phyloP scores from a whole-genome alignment of 2,329 filamentous ascomycete genomes.

The Pseudogymnoascus sp. region DNA sequence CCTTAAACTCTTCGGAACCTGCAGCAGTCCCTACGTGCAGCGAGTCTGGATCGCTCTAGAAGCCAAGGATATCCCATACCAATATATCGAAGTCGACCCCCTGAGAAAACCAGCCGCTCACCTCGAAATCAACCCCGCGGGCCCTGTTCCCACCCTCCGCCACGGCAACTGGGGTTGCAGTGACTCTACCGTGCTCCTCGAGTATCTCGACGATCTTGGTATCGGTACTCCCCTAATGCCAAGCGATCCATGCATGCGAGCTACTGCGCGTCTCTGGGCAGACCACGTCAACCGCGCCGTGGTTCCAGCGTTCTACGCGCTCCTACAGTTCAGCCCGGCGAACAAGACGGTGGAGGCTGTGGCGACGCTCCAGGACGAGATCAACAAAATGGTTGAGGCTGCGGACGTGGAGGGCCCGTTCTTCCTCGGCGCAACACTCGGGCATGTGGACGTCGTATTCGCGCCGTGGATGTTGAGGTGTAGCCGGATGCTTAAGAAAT shows the following conservation, averaged over 20 bases:
- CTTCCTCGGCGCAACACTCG: slow-evolving; percentile 30
- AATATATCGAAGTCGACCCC: slow-evolving; percentile 80
- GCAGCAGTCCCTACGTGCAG: slow-evolving; percentile 68
- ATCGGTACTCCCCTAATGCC: slow-evolving; percentile 56
- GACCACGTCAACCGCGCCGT: slow-evolving; percentile 67
- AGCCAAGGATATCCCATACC: slow-evolving; percentile 67
- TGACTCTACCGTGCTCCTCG: slow-evolving; percentile 73
- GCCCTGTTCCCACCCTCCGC: slow-evolving; percentile 66
- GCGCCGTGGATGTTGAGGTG: slow-evolving; percentile 35
- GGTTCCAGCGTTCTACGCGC: slow-evolving; percentile 62
- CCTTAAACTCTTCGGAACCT: slow-evolving; percentile 72
- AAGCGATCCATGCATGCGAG: slow-evolving; percentile 57
- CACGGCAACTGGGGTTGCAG: slow-evolving; percentile 77
- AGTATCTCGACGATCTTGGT: slow-evolving; percentile 76
- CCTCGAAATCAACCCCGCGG: slow-evolving; percentile 67
- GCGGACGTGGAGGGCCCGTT: slow-evolving; percentile 29
- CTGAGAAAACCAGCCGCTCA: slow-evolving; percentile 58
- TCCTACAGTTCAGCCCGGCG: not conserved
- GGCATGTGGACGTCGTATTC: slow-evolving; percentile 33
- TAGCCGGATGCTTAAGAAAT: slow-evolving; percentile 32
- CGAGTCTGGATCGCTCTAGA: slow-evolving; percentile 86
- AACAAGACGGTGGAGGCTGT: slow-evolving; percentile 51
- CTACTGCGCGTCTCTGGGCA: slow-evolving; percentile 70
- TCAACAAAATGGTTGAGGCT: slow-evolving; percentile 39
- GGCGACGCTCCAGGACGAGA: slow-evolving; percentile 56